Evolutionary conservation across 1,284 basidiomycete genomes (phyloP).

Genomic region (Cryptococcus sp.): DNA sequence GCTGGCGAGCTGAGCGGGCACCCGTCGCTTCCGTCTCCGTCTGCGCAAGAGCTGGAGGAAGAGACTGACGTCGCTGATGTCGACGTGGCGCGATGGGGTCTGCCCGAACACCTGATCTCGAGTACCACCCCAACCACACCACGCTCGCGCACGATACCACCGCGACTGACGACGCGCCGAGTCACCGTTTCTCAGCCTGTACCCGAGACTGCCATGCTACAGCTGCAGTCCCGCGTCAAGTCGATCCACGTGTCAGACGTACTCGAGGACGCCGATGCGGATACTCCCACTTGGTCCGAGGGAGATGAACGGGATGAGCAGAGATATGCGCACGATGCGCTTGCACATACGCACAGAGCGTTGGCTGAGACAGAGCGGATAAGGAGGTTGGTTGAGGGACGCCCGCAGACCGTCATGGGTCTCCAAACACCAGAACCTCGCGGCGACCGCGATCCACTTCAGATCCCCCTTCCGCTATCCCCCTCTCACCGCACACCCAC

Average conservation of each 20-base stretch:
- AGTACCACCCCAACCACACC: not conserved
- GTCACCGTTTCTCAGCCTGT: slow-evolving; percentile 12
- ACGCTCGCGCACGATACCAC: not conserved
- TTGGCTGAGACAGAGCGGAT: slow-evolving; percentile 13
- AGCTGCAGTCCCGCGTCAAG: slow-evolving; percentile 11
- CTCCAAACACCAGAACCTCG: slow-evolving; percentile 1
- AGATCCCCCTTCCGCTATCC: not conserved
- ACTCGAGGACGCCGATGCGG: slow-evolving; percentile 4
- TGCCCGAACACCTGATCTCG: slow-evolving; percentile 29
- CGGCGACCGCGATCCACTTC: too few species aligned
- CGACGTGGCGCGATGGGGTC: slow-evolving; percentile 28
- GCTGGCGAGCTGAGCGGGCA: not conserved
- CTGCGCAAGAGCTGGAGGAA: not conserved
- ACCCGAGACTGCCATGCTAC: slow-evolving; percentile 16
- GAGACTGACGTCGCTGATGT: slow-evolving; percentile 14
- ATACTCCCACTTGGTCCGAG: not conserved
- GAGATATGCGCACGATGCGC: not conserved
- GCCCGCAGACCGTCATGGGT: slow-evolving; percentile 18
- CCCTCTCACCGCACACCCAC: slow-evolving; percentile 1
- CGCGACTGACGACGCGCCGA: slow-evolving; percentile 2
- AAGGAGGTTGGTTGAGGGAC: slow-evolving; percentile 10
- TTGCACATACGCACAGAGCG: slow-evolving; percentile 8
- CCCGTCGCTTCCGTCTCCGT: not conserved
- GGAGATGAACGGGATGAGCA: not conserved
- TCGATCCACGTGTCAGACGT: slow-evolving; percentile 28